These are phyloP conservation scores for Chrysochromulina tobinii DNA, from an alignment of 78 protist species.

Conservation along the genomic window DNA sequence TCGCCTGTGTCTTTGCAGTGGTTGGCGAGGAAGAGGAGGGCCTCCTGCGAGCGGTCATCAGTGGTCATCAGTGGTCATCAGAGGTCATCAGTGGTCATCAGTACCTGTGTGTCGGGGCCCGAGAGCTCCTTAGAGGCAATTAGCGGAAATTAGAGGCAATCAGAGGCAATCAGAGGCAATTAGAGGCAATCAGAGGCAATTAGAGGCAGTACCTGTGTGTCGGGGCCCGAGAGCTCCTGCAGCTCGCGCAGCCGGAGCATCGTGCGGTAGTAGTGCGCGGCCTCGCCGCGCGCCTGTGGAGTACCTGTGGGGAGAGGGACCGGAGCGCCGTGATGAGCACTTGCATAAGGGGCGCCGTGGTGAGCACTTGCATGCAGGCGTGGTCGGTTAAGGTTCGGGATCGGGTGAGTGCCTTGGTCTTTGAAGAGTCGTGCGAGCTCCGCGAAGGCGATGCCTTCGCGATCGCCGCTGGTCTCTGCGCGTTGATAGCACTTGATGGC, in stretches of 20 bases:
- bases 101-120: too few relatives aligned
- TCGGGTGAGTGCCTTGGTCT: conserved; percentile 42
- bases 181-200: too few relatives aligned
- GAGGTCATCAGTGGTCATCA: too few relatives aligned
- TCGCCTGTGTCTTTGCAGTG: conserved; percentile 37
- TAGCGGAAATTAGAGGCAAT: too few relatives aligned
- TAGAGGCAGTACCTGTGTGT: background rate
- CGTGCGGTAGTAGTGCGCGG: conserved; percentile 47
- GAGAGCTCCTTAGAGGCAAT: too few relatives aligned
- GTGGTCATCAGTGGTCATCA: too few relatives aligned
- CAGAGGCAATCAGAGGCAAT: too few relatives aligned
- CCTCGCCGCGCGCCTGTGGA: background rate
- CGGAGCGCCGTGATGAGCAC: too few relatives aligned
- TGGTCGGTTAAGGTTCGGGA: too few relatives aligned
- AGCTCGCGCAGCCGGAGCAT: conserved; percentile 63
- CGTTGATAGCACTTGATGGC: conserved; percentile 84
- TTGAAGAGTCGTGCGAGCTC: conserved; percentile 66
- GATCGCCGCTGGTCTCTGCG: conserved; percentile 69
- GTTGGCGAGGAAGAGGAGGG: conserved; percentile 64
- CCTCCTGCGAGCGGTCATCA: conserved; percentile 35
- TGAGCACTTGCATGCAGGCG: too few relatives aligned
- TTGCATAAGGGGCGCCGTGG: too few relatives aligned
- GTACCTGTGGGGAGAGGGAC: background rate
- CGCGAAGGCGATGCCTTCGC: conserved; percentile 66
- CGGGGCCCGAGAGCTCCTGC: conserved; percentile 55